Base-by-base conservation (phyloP, 2,329 filamentous ascomycete species). In the Sarocladium kiliense region DNA sequence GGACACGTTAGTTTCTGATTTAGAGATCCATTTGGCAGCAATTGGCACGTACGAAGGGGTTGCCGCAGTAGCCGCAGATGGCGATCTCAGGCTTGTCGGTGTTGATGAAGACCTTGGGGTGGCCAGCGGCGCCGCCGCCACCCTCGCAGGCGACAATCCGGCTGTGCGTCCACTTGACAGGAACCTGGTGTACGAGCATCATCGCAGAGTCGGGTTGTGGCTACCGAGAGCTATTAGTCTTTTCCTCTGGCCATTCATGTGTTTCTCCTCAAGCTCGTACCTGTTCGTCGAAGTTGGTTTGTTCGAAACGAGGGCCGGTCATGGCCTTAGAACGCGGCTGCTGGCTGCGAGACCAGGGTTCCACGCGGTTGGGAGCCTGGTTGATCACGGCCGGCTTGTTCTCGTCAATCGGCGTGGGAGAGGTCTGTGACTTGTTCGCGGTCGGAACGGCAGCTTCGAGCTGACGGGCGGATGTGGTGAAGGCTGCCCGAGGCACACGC, bases 51-150 rank as follows among this genome's bases (percentile, higher is more conserved):
- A 97, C 94, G 70, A 86, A 99, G 64, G 94, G 94, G 62, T 94
- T 71, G 54, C 94, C 94, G 70, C 94, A 99, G 78, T 99, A 99
- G 67, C 82, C 87, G 79, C 94, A 99, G 69, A 79, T 78, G 73
- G 84, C 84, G 65, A 99, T 96, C 78, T 97, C 86, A 42, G 94
- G 89, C 80, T 97, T 97, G 75, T 99, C 94, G 62, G 89, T 87
- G 76, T 99, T 99, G 82, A 99, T 99, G 72, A 91, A 99, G 74
- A 99, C 88, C 67, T 84, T 84, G 51, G 94, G 94, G 72, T 99
- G 94, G 42, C 94, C 94, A 55, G 89, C 77, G 30, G 92, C 87
- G 45, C 93, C 94, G 62, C 92, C 92, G 57, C 93, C 94, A 57
- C 94, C 94, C 66, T 97, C 92, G 70, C 94, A 99, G 44, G 86